Base-by-base conservation (phyloP, 1,284 basidiomycete genomes). In the Apiotrichum gamsii region DNA sequence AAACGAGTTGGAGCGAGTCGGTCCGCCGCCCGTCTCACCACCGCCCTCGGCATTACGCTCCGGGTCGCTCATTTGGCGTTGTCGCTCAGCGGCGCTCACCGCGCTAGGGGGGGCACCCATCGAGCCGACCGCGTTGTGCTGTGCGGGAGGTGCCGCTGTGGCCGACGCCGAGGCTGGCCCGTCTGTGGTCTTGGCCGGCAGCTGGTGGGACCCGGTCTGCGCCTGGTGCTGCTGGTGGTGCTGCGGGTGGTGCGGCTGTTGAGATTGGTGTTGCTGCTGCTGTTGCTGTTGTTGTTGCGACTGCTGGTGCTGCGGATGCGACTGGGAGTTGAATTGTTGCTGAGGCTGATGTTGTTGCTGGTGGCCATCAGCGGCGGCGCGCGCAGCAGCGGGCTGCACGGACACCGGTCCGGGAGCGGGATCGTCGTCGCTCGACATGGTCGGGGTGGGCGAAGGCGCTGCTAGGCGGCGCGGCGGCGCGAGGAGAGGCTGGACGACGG, bases 381-480 rank as follows among this genome's bases (percentile, higher is more conserved):
- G n/a, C n/a, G 28, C 32, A 18, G 21, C 15, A 11, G 32, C 35
- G 14, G 45, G 45, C 37, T 15, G 24, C 33, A 24, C 32, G 19
- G 30, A 19, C 8, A 33, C 33, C n/a, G 34, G 16, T 14, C 21
- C 21, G n/a, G 36, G 10, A 5, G 45, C 38, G 13, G 49, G 52
- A 14, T 54, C 52, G 45, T 54, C 49, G 36, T 54, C 52, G 48
- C 52, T 54, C 31, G 49, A 47, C 52, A 54, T 54, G 36, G 43
- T 51, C 10, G 49, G 52, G 14, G 52, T 51, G 25, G 52, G 52
- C 23, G 52, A 54, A 4, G 47, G 52, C 5, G 42, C 38, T 36
- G 28, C 32, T 21, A 24, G 9, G 23, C 48, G 49, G 21, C 45
- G 48, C n/a, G 32, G 33, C 10, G 47, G 45, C 23, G n/a, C 41